Percentiles rank a stretch among this genome's conserved stretches.
Conservation (phyloP, 495 filamentous ascomycete species). For the Alectoria sarmentosa region DNA sequence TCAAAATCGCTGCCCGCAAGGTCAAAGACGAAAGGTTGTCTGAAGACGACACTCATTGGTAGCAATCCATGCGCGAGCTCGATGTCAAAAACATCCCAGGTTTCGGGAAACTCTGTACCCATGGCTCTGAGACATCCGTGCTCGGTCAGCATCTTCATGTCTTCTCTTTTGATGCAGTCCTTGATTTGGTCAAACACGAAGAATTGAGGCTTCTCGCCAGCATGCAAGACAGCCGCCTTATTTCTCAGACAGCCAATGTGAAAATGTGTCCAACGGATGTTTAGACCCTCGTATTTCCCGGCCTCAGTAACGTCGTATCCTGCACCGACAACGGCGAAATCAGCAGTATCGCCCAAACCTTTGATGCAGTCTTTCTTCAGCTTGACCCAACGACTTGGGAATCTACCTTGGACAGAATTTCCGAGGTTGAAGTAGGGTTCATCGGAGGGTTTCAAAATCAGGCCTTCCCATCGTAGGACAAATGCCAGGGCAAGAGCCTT, state of each 20-base stretch:
- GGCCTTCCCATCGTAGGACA: constrained; percentile 60
- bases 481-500: constrained; percentile 60
- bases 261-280: constrained; percentile 68
- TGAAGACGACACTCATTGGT: constrained; percentile 44
- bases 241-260: constrained; percentile 72
- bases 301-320: constrained; percentile 56
- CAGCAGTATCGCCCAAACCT: constrained; percentile 70
- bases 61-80: constrained; percentile 23
- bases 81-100: constrained; percentile 13
- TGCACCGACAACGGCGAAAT: constrained; percentile 71
- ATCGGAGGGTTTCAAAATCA: constrained; percentile 71
- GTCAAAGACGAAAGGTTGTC: constrained; percentile 57
- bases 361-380: constrained; percentile 87
- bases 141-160: constrained; percentile 46
- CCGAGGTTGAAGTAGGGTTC: constrained; percentile 65
- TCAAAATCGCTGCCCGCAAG: constrained; percentile 58
- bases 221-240: constrained; percentile 51
- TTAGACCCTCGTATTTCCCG: constrained; percentile 37
- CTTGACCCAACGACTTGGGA: constrained; percentile 60
- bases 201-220: constrained; percentile 50
- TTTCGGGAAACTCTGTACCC: constrained; percentile 22
- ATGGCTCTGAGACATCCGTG: constrained; percentile 38
- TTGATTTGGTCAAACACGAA: constrained; percentile 55
- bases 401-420: constrained; percentile 26
- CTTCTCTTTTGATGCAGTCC: constrained; percentile 43